These are phyloP conservation scores for Fomitopsis palustris DNA, from an alignment of 1,284 basidiomycete genomes.

Conservation along the genomic window DNA sequence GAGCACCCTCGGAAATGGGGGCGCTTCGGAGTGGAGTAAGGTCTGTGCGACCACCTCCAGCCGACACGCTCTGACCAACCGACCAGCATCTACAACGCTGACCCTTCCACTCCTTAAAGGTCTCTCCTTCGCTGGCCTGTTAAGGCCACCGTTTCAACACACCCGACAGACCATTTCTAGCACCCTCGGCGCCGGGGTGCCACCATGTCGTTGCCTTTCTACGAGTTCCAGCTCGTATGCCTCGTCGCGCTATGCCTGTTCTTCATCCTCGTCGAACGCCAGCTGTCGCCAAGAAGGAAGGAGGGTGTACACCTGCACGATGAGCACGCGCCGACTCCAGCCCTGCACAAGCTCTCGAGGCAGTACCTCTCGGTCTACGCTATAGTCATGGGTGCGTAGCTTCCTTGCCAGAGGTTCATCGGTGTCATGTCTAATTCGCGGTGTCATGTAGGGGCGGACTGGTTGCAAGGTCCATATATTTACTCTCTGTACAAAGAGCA, in stretches of 20 bases:
- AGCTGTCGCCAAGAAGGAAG: slow-evolving; percentile 26
- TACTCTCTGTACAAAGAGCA: slow-evolving; percentile 72
- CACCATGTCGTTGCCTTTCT: slow-evolving; percentile 33
- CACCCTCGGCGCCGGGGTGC: too few species aligned
- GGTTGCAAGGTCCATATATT: slow-evolving; percentile 76
- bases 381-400: slow-evolving; percentile 62
- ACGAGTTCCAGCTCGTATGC: slow-evolving; percentile 47
- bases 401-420: not conserved
- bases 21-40: too few species aligned
- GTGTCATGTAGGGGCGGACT: slow-evolving; percentile 55
- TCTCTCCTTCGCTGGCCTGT: too few species aligned
- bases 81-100: too few species aligned
- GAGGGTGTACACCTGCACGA: slow-evolving; percentile 21
- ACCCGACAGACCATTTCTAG: too few species aligned
- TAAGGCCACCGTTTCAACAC: too few species aligned
- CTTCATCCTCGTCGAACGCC: slow-evolving; percentile 45
- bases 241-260: slow-evolving; percentile 42
- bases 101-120: too few species aligned
- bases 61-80: too few species aligned
- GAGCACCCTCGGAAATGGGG: too few species aligned
- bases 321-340: slow-evolving; percentile 10
- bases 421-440: not conserved
- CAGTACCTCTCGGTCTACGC: slow-evolving; percentile 68
- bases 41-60: too few species aligned
- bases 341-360: slow-evolving; percentile 39